Evolutionary conservation across 1,139 yeast genomes (phyloP).

Genomic region (Lipomyces yarrowii): DNA sequence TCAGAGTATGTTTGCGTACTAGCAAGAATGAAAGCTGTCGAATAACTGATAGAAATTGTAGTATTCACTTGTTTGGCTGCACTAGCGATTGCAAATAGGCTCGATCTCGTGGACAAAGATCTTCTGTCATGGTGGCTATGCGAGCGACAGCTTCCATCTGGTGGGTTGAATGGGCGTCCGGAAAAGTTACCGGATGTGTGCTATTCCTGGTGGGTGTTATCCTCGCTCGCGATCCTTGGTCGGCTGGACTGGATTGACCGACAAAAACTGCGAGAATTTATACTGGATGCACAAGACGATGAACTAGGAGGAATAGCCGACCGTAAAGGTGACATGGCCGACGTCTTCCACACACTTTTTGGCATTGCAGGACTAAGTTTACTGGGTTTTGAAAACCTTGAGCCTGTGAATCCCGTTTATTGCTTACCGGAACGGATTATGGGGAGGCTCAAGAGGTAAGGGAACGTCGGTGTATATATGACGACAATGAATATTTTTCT

Average conservation of each 20-base stretch:
- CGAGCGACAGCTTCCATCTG: conserved; percentile 86
- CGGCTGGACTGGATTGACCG: conserved; percentile 75
- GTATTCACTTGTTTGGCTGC: conserved; percentile 86
- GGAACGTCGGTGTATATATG: not conserved
- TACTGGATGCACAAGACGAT: conserved; percentile 74
- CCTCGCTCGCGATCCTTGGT: conserved; percentile 69
- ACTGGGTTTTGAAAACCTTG: conserved; percentile 60
- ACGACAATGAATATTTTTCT: not conserved
- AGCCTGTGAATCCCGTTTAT: conserved; percentile 76
- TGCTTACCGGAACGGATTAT: conserved; percentile 65
- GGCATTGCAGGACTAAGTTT: conserved; percentile 86
- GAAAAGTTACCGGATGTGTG: conserved; percentile 96
- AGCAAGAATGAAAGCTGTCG: not conserved
- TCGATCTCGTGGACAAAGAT: conserved; percentile 58
- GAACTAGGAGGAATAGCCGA: conserved; percentile 89
- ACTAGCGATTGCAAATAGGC: conserved; percentile 64
- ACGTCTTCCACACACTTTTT: conserved; percentile 89
- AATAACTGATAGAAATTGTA: not conserved
- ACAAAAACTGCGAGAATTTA: conserved; percentile 61
- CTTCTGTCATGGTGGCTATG: conserved; percentile 79
- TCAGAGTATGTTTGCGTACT: conserved; percentile 47
- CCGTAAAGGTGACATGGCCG: conserved; percentile 86
- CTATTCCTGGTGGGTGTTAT: conserved; percentile 96
- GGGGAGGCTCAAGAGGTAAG: conserved; percentile 6
- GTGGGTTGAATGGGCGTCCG: conserved; percentile 96